Base-by-base conservation (phyloP, 2,329 filamentous ascomycete genomes). In the Fusarium gaditjirri region DNA sequence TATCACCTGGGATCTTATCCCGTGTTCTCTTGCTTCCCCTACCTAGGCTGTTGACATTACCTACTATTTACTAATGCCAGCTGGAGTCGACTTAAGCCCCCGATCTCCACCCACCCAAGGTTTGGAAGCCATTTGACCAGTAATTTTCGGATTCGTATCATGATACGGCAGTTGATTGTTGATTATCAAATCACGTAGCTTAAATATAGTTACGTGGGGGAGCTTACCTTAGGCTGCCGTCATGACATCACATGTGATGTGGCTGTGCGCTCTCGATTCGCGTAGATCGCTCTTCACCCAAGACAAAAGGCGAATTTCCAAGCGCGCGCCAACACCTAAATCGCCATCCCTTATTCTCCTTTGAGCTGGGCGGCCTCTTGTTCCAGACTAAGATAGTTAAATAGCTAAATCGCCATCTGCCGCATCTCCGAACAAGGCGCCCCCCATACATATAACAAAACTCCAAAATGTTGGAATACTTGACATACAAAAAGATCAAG, bases 401-500 rank as follows among this genome's bases (percentile, higher is more conserved):
- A 75, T 64, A 68, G 61, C 55, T 55, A n/a, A 44, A 47, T 41
- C 36, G 33, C 60, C 67, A 33, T n/a, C 31, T 41, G 42, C 29
- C 25, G 27, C 19, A 42, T 23, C n/a, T n/a, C n/a, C 29, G 31
- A n/a, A 23, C 36, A 31, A 42, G 38, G 14, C 57, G 36, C 42
- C 50, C 41, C 47, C 49, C 52, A 53, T 53, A 33, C 39, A 50
- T 36, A 47, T 36, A 49, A 47, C 61, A 41, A 69, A 59, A 38
- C 61, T 36, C 59, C 35, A 70, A 50, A 53, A 92, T 92, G 90
- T 77, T 91, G 68, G 89, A 91, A 79, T 91, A 89, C 79, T 87
- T 91, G 72, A 82, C 84, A 39, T 88, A 86, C 82, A 91, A 88
- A 78, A 91, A 90, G 79, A 82, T 86, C 77, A 91, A 90, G 82